Evolutionary conservation across 2,329 filamentous ascomycete species (phyloP).

Genomic region (Harringtonia lauricola): DNA sequence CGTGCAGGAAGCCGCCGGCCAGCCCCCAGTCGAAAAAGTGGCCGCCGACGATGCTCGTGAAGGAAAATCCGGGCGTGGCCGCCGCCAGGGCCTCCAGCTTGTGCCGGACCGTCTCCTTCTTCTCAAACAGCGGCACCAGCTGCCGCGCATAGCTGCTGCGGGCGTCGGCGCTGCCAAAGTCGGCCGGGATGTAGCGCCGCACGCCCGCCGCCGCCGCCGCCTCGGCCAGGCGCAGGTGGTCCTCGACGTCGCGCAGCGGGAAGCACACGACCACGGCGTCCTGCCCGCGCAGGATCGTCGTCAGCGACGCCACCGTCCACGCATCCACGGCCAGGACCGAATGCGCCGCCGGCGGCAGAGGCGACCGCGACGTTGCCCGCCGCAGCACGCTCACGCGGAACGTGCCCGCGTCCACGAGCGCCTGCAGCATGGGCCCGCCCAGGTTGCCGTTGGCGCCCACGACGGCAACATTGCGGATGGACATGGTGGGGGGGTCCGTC

Average conservation of each 20-base stretch:
- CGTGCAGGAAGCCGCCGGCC: conserved; percentile 23
- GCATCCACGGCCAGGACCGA: conserved; percentile 17
- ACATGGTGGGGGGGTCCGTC: conserved; percentile 12
- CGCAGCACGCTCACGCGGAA: conserved; percentile 23
- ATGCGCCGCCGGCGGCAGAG: not conserved
- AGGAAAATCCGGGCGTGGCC: conserved; percentile 17
- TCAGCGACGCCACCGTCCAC: conserved; percentile 20
- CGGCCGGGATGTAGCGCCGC: conserved; percentile 26
- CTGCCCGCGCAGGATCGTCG: conserved; percentile 19
- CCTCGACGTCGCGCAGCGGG: conserved; percentile 16
- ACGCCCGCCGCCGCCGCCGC: conserved; percentile 26
- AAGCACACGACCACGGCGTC: conserved; percentile 26
- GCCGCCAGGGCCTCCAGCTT: conserved; percentile 18
- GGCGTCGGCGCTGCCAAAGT: conserved; percentile 29
- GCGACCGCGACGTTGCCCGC: conserved; percentile 21
- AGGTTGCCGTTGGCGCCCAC: conserved; percentile 27
- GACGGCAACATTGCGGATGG: conserved; percentile 23
- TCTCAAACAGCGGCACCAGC: conserved; percentile 24
- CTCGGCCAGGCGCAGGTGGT: conserved; percentile 24
- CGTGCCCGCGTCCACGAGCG: conserved; percentile 17
- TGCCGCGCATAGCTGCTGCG: conserved; percentile 20
- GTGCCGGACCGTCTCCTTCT: conserved; percentile 22
- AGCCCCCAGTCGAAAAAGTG: conserved; percentile 32
- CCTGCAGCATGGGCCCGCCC: conserved; percentile 20
- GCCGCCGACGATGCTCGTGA: conserved; percentile 26